These are phyloP conservation scores for Clarkia xantiana DNA, from an alignment of 345 rosid species.

Conservation along the genomic window DNA sequence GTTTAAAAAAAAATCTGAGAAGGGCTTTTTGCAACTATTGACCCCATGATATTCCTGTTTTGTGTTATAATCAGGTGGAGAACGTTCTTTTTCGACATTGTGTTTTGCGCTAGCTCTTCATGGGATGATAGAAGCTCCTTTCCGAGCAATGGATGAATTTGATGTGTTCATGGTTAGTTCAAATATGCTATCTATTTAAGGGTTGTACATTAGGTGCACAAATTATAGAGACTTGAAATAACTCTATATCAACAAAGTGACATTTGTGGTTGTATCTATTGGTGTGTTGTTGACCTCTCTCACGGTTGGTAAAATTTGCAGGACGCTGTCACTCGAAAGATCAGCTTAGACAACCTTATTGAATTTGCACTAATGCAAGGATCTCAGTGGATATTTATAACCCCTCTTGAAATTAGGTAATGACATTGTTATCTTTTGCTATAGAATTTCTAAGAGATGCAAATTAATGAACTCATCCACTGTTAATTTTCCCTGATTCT, in stretches of 20 bases:
- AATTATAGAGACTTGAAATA: too few species aligned
- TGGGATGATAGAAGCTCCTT: constrained; percentile 85
- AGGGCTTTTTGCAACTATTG: not conserved
- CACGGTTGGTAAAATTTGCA: constrained; percentile 12
- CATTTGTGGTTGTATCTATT: not conserved
- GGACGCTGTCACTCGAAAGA: constrained; percentile 96
- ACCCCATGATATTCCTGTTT: not conserved
- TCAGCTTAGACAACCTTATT: constrained; percentile 75
- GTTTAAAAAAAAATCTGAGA: not conserved
- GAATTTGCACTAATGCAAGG: constrained; percentile 78
- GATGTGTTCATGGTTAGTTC: constrained; percentile 88
- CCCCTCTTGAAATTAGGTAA: constrained; percentile 96
- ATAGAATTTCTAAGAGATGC: not conserved
- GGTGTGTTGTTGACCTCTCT: constrained; percentile 2
- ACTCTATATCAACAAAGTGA: not conserved
- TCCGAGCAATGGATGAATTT: constrained; percentile 98
- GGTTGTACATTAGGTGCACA: too few species aligned
- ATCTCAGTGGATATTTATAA: constrained; percentile 93
- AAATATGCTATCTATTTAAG: not conserved
- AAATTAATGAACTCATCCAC: too few species aligned
- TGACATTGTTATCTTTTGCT: too few species aligned
- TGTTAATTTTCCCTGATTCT: not conserved
- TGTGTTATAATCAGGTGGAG: constrained; percentile 52
- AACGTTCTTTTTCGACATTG: constrained; percentile 90
- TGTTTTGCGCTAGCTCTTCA: constrained; percentile 94